These are phyloP conservation scores for Clonostachys rosea DNA, from an alignment of 2,329 filamentous ascomycete genomes.

Conservation along the genomic window DNA sequence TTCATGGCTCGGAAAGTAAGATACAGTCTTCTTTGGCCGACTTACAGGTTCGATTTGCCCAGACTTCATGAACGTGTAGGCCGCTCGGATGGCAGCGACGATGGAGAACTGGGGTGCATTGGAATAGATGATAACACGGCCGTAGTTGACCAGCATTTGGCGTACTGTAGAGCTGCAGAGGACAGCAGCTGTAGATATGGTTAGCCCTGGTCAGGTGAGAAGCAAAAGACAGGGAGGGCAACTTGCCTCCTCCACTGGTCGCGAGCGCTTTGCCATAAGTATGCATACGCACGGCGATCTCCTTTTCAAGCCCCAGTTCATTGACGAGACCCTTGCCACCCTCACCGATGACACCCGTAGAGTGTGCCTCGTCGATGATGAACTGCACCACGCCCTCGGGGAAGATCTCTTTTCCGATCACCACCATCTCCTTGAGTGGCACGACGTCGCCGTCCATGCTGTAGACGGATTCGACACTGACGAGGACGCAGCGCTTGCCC, in stretches of 20 bases:
- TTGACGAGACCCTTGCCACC: constrained; percentile 43
- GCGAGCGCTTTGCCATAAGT: constrained; percentile 48
- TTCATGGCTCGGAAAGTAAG: background rate
- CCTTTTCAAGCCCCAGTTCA: constrained; percentile 40
- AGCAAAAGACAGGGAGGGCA: background rate
- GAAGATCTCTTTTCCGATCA: constrained; percentile 23
- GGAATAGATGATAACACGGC: background rate
- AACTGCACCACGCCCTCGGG: constrained; percentile 35
- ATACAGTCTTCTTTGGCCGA: background rate
- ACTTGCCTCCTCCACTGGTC: background rate
- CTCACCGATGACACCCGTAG: constrained; percentile 42
- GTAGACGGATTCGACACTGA: constrained; percentile 36
- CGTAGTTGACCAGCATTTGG: background rate
- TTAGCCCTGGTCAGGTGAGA: background rate
- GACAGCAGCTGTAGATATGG: background rate
- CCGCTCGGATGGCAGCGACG: background rate
- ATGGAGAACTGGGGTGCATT: background rate
- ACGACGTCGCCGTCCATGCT: constrained; percentile 42
- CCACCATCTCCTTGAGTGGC: constrained; percentile 28
- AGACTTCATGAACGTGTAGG: background rate
- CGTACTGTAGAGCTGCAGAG: background rate
- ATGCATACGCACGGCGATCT: constrained; percentile 43
- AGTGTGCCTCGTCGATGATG: constrained; percentile 52
- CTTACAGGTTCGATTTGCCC: background rate
- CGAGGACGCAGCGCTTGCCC: constrained; percentile 24